Conservation (phyloP, 1,139 yeast species). For the Kurtzmaniella quercitrusa region DNA sequence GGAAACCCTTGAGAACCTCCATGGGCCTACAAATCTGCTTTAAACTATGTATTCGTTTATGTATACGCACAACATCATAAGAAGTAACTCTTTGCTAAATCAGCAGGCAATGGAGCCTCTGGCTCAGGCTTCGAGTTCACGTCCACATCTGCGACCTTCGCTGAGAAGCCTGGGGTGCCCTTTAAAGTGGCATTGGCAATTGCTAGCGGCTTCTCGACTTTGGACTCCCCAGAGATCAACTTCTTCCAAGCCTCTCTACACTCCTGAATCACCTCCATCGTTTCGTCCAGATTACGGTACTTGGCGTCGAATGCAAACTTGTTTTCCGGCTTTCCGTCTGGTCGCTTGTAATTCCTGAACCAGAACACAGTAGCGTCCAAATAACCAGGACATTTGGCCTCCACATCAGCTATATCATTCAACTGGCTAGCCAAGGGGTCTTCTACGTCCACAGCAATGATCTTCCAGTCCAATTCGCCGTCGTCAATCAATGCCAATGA, state of each 20-base stretch:
- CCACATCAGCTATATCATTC: conserved; percentile 73
- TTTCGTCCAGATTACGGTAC: conserved; percentile 69
- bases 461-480: conserved; percentile 94
- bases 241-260: conserved; percentile 71
- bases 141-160: conserved; percentile 12
- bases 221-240: conserved; percentile 50
- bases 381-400: conserved; percentile 71
- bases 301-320: conserved; percentile 82
- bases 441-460: conserved; percentile 67
- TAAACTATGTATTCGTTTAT: not conserved
- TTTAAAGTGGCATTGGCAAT: conserved; percentile 58
- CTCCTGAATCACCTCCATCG: conserved; percentile 66
- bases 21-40: too few relatives aligned
- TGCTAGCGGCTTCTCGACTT: conserved; percentile 46
- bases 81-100: conserved; percentile 1
- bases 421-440: conserved; percentile 76
- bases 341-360: conserved; percentile 87
- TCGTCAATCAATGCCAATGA: conserved; percentile 85
- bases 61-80: not conserved
- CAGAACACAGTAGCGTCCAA: conserved; percentile 81
- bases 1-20: too few relatives aligned
- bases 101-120: not conserved
- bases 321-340: conserved; percentile 88
- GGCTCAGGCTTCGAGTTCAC: not conserved
- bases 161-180: conserved; percentile 37